Evolutionary conservation across 768 basidiomycete species (phyloP).

Genomic region (Phallus indusiatus): DNA sequence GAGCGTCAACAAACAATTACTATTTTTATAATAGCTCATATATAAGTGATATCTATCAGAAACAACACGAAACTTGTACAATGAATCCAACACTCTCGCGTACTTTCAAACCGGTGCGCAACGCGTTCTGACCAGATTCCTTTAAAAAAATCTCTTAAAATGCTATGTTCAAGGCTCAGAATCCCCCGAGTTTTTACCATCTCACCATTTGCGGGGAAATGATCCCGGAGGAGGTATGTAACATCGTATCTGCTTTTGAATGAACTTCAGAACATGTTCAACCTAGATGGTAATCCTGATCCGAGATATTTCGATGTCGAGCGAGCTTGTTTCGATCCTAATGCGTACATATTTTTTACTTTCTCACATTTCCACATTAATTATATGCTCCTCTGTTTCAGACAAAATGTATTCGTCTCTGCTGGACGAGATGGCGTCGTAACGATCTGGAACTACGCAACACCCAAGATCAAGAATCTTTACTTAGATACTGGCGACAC

Average conservation of each 20-base stretch:
- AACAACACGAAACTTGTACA: background rate
- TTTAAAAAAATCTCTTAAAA: background rate
- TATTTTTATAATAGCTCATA: background rate
- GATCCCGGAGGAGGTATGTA: background rate
- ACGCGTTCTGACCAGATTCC: background rate
- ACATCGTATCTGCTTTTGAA: background rate
- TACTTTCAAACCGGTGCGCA: background rate
- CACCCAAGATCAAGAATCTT: background rate
- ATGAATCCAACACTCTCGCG: slow-evolving; percentile 1
- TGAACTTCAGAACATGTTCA: no score
- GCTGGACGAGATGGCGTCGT: slow-evolving; percentile 2
- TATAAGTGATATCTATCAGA: background rate
- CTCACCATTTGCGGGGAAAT: background rate
- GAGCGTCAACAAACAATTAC: background rate
- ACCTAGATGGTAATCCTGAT: background rate
- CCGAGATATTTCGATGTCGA: slow-evolving; percentile 4
- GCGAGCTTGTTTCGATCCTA: slow-evolving; percentile 5
- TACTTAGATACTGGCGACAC: background rate
- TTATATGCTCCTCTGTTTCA: background rate
- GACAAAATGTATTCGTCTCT: slow-evolving; percentile 1
- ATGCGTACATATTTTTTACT: background rate
- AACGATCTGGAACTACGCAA: background rate
- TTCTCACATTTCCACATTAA: background rate
- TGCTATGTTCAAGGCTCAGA: background rate
- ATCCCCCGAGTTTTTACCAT: background rate